Percentiles rank a stretch among this genome's conserved stretches.
phyloP scores from a whole-genome alignment of 371 early-diverging fungal genomes.

The Vairimorpha ceranae region DNA sequence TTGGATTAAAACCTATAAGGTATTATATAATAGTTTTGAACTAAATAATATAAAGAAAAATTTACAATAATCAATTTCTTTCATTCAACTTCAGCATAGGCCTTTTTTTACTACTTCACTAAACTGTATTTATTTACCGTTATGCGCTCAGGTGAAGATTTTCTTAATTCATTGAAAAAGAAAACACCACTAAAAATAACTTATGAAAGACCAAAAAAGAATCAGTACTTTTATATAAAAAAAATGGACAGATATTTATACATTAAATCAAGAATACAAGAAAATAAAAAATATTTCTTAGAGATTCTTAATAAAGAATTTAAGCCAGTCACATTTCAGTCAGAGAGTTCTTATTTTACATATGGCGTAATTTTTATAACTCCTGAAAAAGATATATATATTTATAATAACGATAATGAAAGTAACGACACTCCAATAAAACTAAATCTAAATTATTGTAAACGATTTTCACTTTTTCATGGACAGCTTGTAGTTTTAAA shows the following conservation, averaged over 20 bases:
- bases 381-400: background rate
- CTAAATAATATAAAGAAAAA: too few relatives aligned
- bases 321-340: conserved; percentile 17
- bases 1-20: too few relatives aligned
- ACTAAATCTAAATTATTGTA: conserved; percentile 35
- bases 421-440: conserved; percentile 32
- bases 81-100: too few relatives aligned
- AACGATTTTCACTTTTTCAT: conserved; percentile 45
- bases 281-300: conserved; percentile 24
- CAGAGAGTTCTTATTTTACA: conserved; percentile 19
- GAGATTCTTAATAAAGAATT: conserved; percentile 34
- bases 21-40: too few relatives aligned
- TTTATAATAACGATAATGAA: conserved; percentile 31
- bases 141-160: background rate
- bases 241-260: conserved; percentile 27
- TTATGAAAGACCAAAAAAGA: too few relatives aligned
- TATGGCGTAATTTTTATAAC: conserved; percentile 38
- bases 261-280: conserved; percentile 25
- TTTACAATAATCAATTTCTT: too few relatives aligned
- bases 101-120: too few relatives aligned
- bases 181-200: background rate
- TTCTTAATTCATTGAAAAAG: background rate
- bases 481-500: conserved; percentile 50
- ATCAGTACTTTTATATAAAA: conserved; percentile 38
- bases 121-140: too few relatives aligned